Evolutionary conservation across 495 filamentous ascomycete genomes (phyloP).

Genomic region (Tuber indicum): DNA sequence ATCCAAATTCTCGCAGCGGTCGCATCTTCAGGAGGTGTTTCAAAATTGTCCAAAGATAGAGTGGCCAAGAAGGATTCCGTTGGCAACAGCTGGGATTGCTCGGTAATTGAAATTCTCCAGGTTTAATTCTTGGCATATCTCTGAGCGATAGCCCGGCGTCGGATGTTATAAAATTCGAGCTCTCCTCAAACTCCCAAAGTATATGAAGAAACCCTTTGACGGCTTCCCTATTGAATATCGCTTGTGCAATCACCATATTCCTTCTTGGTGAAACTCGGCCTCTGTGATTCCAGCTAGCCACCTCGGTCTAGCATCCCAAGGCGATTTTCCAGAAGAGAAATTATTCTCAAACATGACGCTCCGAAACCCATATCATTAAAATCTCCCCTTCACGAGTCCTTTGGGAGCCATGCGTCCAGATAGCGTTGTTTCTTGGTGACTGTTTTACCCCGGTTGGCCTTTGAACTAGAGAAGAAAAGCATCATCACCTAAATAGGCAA

Average conservation of each 20-base stretch:
- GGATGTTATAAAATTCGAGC: neutral
- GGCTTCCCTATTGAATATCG: neutral
- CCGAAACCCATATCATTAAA: neutral
- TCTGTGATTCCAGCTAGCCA: neutral
- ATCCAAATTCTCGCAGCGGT: neutral
- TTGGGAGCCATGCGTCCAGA: neutral
- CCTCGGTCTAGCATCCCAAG: neutral
- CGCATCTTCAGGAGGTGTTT: neutral
- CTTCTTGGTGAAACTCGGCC: neutral
- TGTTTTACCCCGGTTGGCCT: neutral
- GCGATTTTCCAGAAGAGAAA: neutral
- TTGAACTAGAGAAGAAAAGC: neutral
- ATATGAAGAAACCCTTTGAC: neutral
- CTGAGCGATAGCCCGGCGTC: neutral
- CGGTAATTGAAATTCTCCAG: neutral
- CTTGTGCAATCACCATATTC: neutral
- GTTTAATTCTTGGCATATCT: neutral
- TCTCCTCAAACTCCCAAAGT: neutral
- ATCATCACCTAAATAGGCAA: neutral
- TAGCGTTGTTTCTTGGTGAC: neutral
- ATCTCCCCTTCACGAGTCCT: neutral
- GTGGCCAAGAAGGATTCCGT: neutral
- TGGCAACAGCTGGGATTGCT: neutral
- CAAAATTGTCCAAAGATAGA: neutral
- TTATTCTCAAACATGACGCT: neutral